Evolutionary conservation across 2,329 filamentous ascomycete genomes (phyloP).

Genomic region (Fusarium sp.): DNA sequence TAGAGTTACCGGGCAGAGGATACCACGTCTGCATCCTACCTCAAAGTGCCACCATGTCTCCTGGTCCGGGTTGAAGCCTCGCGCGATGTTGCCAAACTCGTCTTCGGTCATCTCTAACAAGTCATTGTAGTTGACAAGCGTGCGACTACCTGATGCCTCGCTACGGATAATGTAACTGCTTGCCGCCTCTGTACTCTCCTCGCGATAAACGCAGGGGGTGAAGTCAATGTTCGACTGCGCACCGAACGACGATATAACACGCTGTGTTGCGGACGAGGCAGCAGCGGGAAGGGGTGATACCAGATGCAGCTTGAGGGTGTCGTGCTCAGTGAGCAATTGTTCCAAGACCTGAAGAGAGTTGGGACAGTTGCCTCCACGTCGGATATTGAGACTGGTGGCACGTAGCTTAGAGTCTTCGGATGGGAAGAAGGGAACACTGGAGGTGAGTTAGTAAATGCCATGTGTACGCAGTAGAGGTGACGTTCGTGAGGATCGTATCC

Average conservation of each 20-base stretch:
- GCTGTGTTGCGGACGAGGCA: slow-evolving; percentile 59
- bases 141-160: slow-evolving; percentile 67
- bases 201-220: slow-evolving; percentile 67
- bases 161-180: slow-evolving; percentile 77
- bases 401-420: slow-evolving; percentile 78
- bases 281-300: slow-evolving; percentile 64
- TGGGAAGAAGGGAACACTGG: slow-evolving; percentile 73
- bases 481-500: slow-evolving; percentile 75
- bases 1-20: background rate
- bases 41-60: slow-evolving; percentile 78
- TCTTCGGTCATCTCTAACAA: slow-evolving; percentile 72
- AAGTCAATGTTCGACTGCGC: slow-evolving; percentile 56
- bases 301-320: slow-evolving; percentile 52
- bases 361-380: slow-evolving; percentile 77
- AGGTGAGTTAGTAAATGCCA: slow-evolving; percentile 21
- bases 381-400: slow-evolving; percentile 65
- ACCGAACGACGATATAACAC: slow-evolving; percentile 66
- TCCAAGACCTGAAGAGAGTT: slow-evolving; percentile 77
- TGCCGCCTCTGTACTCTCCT: slow-evolving; percentile 64
- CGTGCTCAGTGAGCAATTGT: slow-evolving; percentile 61
- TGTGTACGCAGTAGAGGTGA: slow-evolving; percentile 20
- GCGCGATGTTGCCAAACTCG: slow-evolving; percentile 65
- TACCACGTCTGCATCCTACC: slow-evolving; percentile 51
- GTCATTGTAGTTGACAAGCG: slow-evolving; percentile 75
- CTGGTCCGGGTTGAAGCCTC: slow-evolving; percentile 49